phyloP scores from a whole-genome alignment of 2,329 filamentous ascomycete species.

The Scytalidium sp. region DNA sequence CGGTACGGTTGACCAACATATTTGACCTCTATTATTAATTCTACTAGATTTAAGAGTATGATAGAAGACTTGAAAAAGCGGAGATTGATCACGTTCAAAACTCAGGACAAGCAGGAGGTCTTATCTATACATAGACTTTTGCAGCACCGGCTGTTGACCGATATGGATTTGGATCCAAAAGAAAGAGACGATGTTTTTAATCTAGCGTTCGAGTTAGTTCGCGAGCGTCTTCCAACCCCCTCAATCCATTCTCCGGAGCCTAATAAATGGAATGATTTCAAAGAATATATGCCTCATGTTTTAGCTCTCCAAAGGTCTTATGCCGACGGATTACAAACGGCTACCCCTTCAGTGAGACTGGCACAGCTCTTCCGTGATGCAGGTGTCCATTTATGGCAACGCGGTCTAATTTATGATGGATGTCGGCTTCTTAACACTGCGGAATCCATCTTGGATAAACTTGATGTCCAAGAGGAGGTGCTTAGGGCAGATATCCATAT shows the following conservation, averaged over 20 bases:
- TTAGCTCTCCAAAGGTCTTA: constrained; percentile 12
- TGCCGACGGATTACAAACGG: constrained; percentile 4
- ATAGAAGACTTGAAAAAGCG: not conserved
- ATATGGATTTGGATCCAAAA: constrained; percentile 12
- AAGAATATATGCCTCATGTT: constrained; percentile 17
- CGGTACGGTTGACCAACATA: too few species aligned
- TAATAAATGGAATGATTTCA: constrained; percentile 16
- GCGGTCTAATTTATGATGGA: constrained; percentile 11
- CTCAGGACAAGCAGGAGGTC: constrained; percentile 7
- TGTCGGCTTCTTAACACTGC: constrained; percentile 12
- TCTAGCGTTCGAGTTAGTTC: constrained; percentile 11
- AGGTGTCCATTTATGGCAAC: constrained; percentile 16
- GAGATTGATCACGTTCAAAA: constrained; percentile 10
- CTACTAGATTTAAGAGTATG: constrained; percentile 5
- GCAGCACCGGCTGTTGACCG: constrained; percentile 11
- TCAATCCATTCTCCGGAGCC: constrained; percentile 10
- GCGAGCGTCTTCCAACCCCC: constrained; percentile 11
- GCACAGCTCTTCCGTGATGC: constrained; percentile 15
- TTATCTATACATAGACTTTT: constrained; percentile 13
- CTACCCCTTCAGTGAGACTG: constrained; percentile 11
- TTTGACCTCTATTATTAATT: too few species aligned
- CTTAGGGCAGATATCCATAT: constrained; percentile 15
- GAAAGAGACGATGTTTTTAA: constrained; percentile 11
- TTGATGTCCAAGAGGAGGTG: constrained; percentile 11
- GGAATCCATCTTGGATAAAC: constrained; percentile 12